Evolutionary conservation across 2,329 filamentous ascomycete species (phyloP).

Genomic region (Aspergillus ibericus): DNA sequence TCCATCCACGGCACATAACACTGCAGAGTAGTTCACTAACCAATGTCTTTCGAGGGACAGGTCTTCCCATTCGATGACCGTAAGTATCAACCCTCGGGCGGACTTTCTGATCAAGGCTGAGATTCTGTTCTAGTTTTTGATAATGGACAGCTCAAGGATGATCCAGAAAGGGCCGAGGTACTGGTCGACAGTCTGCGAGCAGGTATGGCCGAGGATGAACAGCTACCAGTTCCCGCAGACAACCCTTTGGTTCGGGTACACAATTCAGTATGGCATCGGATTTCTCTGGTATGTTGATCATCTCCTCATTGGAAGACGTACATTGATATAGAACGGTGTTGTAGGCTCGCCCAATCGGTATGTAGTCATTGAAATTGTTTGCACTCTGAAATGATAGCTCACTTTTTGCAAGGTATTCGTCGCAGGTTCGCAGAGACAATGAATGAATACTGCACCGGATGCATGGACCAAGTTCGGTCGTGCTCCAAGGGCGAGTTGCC

Average conservation of each 20-base stretch:
- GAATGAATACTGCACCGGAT: slow-evolving; percentile 20
- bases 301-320: neutral
- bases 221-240: slow-evolving; percentile 1
- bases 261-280: slow-evolving; percentile 27
- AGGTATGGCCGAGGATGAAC: slow-evolving; percentile 18
- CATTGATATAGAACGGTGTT: neutral
- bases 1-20: neutral
- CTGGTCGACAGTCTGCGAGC: slow-evolving; percentile 25
- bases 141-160: slow-evolving; percentile 29
- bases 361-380: neutral
- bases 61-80: slow-evolving; percentile 20
- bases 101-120: neutral
- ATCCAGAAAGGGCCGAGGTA: slow-evolving; percentile 21
- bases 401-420: slow-evolving; percentile 8
- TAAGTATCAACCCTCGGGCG: neutral
- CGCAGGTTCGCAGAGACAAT: slow-evolving; percentile 15
- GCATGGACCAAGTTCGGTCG: slow-evolving; percentile 17
- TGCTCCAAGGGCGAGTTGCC: slow-evolving; percentile 13
- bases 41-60: neutral
- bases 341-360: slow-evolving; percentile 13
- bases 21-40: neutral
- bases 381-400: neutral
- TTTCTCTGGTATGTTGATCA: slow-evolving; percentile 14
- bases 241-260: slow-evolving; percentile 26
- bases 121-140: slow-evolving; percentile 26